Percentiles rank a stretch among this genome's conserved stretches.
Conservation (phyloP, 1,284 basidiomycete species). For the Lignosus rhinocerotis region DNA sequence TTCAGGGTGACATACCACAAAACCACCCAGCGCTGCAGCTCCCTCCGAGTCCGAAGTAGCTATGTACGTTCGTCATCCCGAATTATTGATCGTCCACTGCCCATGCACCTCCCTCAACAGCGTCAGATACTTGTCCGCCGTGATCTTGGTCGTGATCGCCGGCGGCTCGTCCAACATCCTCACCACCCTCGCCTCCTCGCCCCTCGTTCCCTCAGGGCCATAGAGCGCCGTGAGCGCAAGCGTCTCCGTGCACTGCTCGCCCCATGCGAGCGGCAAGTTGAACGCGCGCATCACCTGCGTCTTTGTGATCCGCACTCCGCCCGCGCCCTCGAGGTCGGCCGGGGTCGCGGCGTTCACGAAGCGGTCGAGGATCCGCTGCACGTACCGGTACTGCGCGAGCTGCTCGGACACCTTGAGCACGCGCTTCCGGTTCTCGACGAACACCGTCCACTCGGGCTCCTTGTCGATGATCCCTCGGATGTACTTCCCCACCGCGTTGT, state of each 20-base stretch:
- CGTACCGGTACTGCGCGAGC: slow-evolving; percentile 33
- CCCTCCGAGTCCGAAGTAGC: neutral
- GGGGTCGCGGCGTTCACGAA: slow-evolving; percentile 26
- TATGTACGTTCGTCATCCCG: neutral
- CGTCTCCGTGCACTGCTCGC: slow-evolving; percentile 50
- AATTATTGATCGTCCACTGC: slow-evolving; percentile 22
- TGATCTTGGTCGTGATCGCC: slow-evolving; percentile 39
- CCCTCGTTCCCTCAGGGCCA: slow-evolving; percentile 52
- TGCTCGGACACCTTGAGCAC: slow-evolving; percentile 28
- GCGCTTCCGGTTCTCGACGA: slow-evolving; percentile 22
- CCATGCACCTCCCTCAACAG: slow-evolving; percentile 48
- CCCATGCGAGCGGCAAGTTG: slow-evolving; percentile 45
- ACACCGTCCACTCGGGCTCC: slow-evolving; percentile 28
- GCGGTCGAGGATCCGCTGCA: slow-evolving; percentile 29
- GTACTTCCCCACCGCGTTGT: slow-evolving; percentile 25
- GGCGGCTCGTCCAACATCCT: slow-evolving; percentile 48
- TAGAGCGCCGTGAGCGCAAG: slow-evolving; percentile 53
- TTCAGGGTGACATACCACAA: too few species aligned
- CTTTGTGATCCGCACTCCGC: slow-evolving; percentile 38
- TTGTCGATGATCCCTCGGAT: slow-evolving; percentile 25
- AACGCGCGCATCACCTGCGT: slow-evolving; percentile 56
- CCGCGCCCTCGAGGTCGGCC: slow-evolving; percentile 23
- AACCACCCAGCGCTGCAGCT: too few species aligned
- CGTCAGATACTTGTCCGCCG: slow-evolving; percentile 49
- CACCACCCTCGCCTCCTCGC: slow-evolving; percentile 49